These are phyloP conservation scores for Kalmanozyma brasiliensis DNA, from an alignment of 1,284 basidiomycete genomes.

Conservation along the genomic window DNA sequence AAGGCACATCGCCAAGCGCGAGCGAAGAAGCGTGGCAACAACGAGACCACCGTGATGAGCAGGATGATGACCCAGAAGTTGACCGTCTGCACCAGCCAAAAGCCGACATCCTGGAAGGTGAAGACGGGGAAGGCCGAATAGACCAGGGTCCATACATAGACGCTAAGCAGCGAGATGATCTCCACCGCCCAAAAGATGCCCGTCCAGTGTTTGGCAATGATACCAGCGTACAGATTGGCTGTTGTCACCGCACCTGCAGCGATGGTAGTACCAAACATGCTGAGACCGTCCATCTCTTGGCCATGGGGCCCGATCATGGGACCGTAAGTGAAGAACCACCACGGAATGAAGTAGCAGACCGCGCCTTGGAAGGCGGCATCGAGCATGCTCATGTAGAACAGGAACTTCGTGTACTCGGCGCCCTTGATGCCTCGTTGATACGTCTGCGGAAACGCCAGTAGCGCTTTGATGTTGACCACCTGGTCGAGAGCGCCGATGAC, in stretches of 20 bases:
- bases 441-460: slow-evolving; percentile 89
- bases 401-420: slow-evolving; percentile 87
- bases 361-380: slow-evolving; percentile 93
- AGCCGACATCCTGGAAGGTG: slow-evolving; percentile 48
- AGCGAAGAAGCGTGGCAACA: slow-evolving; percentile 56
- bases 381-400: slow-evolving; percentile 94
- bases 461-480: slow-evolving; percentile 89
- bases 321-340: slow-evolving; percentile 76
- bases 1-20: slow-evolving; percentile 55
- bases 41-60: slow-evolving; percentile 53
- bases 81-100: slow-evolving; percentile 54
- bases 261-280: slow-evolving; percentile 92
- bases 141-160: slow-evolving; percentile 56
- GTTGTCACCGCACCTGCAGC: slow-evolving; percentile 85
- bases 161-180: slow-evolving; percentile 56
- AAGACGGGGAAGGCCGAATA: slow-evolving; percentile 58
- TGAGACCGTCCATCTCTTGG: slow-evolving; percentile 71
- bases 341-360: slow-evolving; percentile 90
- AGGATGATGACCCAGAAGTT: slow-evolving; percentile 57
- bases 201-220: slow-evolving; percentile 55
- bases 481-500: slow-evolving; percentile 96
- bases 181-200: slow-evolving; percentile 58
- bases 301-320: slow-evolving; percentile 51
- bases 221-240: slow-evolving; percentile 74
- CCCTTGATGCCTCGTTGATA: slow-evolving; percentile 93